Percentiles rank a stretch among this genome's conserved stretches.
Evolutionary conservation across 768 basidiomycete species (phyloP).

Genomic region (Podaxis sp.): DNA sequence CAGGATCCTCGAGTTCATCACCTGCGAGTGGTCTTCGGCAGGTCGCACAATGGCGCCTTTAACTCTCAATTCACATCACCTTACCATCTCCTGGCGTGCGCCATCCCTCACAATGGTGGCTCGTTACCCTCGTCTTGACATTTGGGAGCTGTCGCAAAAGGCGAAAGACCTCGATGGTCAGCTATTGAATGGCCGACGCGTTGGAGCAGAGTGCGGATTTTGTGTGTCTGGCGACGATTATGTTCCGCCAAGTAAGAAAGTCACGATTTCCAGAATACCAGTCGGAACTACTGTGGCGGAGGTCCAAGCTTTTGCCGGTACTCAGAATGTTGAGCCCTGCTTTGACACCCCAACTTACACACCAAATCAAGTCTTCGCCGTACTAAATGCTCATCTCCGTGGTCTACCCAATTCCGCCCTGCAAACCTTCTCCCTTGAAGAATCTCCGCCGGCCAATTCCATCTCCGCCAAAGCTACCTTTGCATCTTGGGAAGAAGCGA

Average conservation of each 20-base stretch:
- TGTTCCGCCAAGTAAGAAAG: background rate
- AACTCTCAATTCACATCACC: slow-evolving; percentile 31
- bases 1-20: slow-evolving; percentile 40
- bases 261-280: slow-evolving; percentile 13
- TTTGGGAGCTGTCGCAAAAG: slow-evolving; percentile 30
- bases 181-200: slow-evolving; percentile 37
- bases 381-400: slow-evolving; percentile 7
- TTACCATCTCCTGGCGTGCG: slow-evolving; percentile 51
- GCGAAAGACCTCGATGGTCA: slow-evolving; percentile 36
- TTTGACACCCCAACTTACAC: background rate
- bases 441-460: background rate
- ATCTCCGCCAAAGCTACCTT: slow-evolving; percentile 43
- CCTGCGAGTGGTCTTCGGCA: slow-evolving; percentile 35
- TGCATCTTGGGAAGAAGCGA: slow-evolving; percentile 46
- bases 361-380: slow-evolving; percentile 9
- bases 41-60: slow-evolving; percentile 37
- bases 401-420: background rate
- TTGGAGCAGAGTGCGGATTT: slow-evolving; percentile 48
- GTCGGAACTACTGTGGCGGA: background rate
- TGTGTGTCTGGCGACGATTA: slow-evolving; percentile 9
- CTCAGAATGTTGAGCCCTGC: background rate
- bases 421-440: slow-evolving; percentile 8
- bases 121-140: slow-evolving; percentile 33
- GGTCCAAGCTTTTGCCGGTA: slow-evolving; percentile 2
- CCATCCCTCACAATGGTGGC: slow-evolving; percentile 48